Percentiles rank a stretch among this genome's conserved stretches.
phyloP scores from a whole-genome alignment of 495 filamentous ascomycete species.

The Cercophora sp. region DNA sequence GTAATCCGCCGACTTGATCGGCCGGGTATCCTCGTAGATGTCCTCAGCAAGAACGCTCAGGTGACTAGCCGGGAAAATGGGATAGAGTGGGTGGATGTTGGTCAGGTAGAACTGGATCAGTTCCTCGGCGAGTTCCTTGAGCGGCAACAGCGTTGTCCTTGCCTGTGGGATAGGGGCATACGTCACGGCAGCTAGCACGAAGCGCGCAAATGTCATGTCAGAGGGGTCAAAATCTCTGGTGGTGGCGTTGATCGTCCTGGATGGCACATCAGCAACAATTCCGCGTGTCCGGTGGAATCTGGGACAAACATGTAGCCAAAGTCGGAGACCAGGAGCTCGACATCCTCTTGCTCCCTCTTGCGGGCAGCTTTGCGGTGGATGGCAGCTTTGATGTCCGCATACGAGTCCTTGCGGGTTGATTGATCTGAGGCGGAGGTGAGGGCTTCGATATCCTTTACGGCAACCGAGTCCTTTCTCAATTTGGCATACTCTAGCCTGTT shows the following conservation, averaged over 20 bases:
- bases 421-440: slow-evolving; percentile 37
- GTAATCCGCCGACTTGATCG: slow-evolving; percentile 67
- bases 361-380: slow-evolving; percentile 56
- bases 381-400: slow-evolving; percentile 55
- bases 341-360: slow-evolving; percentile 65
- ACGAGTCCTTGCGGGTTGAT: slow-evolving; percentile 52
- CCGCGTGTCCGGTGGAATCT: neutral
- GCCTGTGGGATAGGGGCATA: slow-evolving; percentile 59
- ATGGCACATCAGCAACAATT: slow-evolving; percentile 7
- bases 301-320: slow-evolving; percentile 61
- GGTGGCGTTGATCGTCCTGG: slow-evolving; percentile 83
- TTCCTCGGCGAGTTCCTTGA: slow-evolving; percentile 57
- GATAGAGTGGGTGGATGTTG: slow-evolving; percentile 73
- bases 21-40: slow-evolving; percentile 62
- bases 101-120: slow-evolving; percentile 79
- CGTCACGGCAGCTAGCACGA: slow-evolving; percentile 70
- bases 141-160: slow-evolving; percentile 56
- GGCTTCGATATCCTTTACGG: slow-evolving; percentile 42
- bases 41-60: slow-evolving; percentile 74
- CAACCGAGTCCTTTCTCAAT: slow-evolving; percentile 52
- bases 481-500: slow-evolving; percentile 61
- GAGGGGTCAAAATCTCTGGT: slow-evolving; percentile 84
- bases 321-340: slow-evolving; percentile 75
- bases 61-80: slow-evolving; percentile 70
- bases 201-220: slow-evolving; percentile 79